Base-by-base conservation (phyloP, 2,329 filamentous ascomycete genomes). In the Calonectria fujianensis region DNA sequence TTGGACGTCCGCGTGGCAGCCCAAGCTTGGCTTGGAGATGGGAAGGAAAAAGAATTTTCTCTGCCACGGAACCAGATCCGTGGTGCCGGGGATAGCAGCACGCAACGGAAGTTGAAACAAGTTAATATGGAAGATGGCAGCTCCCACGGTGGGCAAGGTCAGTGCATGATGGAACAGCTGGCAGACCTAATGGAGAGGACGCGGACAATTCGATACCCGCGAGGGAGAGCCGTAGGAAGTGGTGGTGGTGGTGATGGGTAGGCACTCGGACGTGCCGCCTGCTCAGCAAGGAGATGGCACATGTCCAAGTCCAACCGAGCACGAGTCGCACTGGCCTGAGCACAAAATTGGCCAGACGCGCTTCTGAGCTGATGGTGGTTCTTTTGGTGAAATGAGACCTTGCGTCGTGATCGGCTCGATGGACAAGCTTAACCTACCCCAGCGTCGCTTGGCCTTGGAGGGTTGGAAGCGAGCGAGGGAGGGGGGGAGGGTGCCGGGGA, bases 291-390 rank as follows among this genome's bases (percentile, higher is more conserved):
- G 57, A 41, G 57, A 63, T 31, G 57, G 35, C 35, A 63, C 57
- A 63, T 41, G 57, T 41, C 35, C 57, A 63, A 41, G 57, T 63
- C n/a, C 57, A 63, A 41, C 57, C 57, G 57, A 63, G 57, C 52
- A 57, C 31, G 52, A 57, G 29, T 57, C 29, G 29, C 52, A 57
- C 32, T 51, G 32, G 65, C 50, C 65, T 68, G 48, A 68, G 65
- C 66, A 45, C 66, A 20, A 59, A 59, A 31, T 50, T 59, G 57
- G 57, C 66, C 37, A 69, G 61, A 69, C 66, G 20, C 66, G 39
- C 66, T 59, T 48, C 9, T 24, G 35, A n/a, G 18, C 65, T 31
- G 27, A 24, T 27, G 48, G 29, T 31, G n/a, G 50, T 14, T 24
- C 35, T 24, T 45, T 29, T 29, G 32, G 35, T 35, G 50, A 39